Evolutionary conservation across 352 stramenopile species (phyloP), one percentile per base, ranked within the genome.

Genomic region (Peronospora destructor): DNA sequence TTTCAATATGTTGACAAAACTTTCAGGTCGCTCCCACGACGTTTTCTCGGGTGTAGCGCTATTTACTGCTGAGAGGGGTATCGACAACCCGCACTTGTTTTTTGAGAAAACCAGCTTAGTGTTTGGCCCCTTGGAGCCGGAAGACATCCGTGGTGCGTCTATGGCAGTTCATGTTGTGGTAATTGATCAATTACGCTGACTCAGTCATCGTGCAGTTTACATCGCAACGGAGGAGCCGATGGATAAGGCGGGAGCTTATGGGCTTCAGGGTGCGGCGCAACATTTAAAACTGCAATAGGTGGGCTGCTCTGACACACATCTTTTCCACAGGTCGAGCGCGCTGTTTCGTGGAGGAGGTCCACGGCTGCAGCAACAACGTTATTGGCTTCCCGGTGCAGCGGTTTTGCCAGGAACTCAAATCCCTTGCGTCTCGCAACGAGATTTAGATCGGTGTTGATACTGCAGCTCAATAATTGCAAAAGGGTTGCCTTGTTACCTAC

Each of bases 331-430:
- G 73, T 45, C 60, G 61, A 12, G 81, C 77, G 10, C 81, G 84
- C 11, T 89, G 78, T 51, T 93, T 96, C 45, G 76, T 96, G 10
- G 55, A 59, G 17, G 70, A 70, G 28, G 54, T 96, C 23, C 59
- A 80, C n/a, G 89, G 89, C 40, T 96, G 85, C 67, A 89, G 77
- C 59, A 96, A 95, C 70, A 96, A 95, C 55, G 87, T 96, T 29
- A 94, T 94, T 54, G 84, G 85, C 36, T 93, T 95, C 43, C 85
- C 84, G 0, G 74, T 95, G 42, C 71, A 93, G 56, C 73, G 77
- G 23, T 87, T 91, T 45, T 77, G 66, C 53, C 53, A 59, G n/a
- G 80, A 91, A 45, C 46, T 89, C 23, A 73, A 73, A 13, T 19
- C 26, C 6, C 57, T 88, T 0, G 71, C 55, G n/a, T 50, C 54